Conservation (phyloP, 768 basidiomycete genomes). For the Strobilomyces confusus region DNA sequence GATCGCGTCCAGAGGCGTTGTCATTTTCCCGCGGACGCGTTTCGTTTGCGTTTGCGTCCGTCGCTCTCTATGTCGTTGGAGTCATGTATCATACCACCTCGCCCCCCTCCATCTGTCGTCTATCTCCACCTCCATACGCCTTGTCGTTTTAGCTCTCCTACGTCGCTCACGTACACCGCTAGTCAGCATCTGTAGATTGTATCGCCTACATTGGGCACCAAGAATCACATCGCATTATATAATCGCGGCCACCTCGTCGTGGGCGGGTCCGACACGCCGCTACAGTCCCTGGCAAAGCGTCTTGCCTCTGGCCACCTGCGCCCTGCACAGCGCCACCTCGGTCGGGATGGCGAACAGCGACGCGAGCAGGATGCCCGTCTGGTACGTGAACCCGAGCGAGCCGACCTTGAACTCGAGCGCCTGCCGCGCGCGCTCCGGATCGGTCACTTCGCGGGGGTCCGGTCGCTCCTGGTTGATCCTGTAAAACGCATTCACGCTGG, state of each 20-base stretch:
- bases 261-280: neutral
- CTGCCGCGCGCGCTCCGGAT: slow-evolving; percentile 61
- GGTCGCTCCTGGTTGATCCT: slow-evolving; percentile 71
- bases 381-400: slow-evolving; percentile 83
- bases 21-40: too few relatives aligned
- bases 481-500: slow-evolving; percentile 83
- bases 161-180: too few relatives aligned
- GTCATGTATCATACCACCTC: too few relatives aligned
- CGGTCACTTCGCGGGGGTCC: slow-evolving; percentile 41
- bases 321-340: slow-evolving; percentile 71
- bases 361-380: slow-evolving; percentile 57
- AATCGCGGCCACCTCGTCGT: too few relatives aligned
- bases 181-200: too few relatives aligned
- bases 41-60: neutral
- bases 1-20: neutral
- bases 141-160: neutral
- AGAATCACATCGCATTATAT: too few relatives aligned
- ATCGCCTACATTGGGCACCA: too few relatives aligned
- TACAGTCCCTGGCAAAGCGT: slow-evolving; percentile 63
- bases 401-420: slow-evolving; percentile 89
- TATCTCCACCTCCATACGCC: neutral
- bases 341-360: slow-evolving; percentile 39
- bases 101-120: too few relatives aligned
- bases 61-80: neutral
- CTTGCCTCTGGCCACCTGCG: slow-evolving; percentile 69